Evolutionary conservation across 2,329 filamentous ascomycete genomes (phyloP).

Genomic region (Fusarium pseudograminearum): DNA sequence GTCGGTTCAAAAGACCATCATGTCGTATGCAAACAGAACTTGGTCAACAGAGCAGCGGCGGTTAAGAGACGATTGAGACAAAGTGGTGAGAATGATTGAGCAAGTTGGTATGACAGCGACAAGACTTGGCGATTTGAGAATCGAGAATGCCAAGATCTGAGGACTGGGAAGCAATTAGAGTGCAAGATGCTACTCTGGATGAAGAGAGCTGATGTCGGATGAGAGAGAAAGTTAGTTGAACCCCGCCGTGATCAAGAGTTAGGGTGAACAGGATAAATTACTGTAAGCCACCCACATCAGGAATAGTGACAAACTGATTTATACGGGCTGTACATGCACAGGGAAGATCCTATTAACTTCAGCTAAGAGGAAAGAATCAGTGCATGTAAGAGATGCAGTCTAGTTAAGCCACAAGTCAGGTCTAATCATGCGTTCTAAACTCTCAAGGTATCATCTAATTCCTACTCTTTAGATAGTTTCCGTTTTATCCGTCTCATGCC

Average conservation of each 20-base stretch:
- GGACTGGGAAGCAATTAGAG: neutral
- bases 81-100: conserved; percentile 34
- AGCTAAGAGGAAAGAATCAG: neutral
- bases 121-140: neutral
- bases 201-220: conserved; percentile 8
- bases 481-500: conserved; percentile 36
- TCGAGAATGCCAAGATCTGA: neutral
- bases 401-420: neutral
- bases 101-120: conserved; percentile 24
- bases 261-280: too few species aligned
- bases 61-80: neutral
- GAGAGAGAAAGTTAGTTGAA: neutral
- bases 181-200: neutral
- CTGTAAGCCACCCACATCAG: conserved; percentile 13
- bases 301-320: neutral
- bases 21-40: neutral
- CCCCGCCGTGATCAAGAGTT: conserved; percentile 7
- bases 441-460: neutral
- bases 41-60: neutral
- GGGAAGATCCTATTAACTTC: too few species aligned
- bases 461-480: neutral
- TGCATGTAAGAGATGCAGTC: neutral
- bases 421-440: neutral
- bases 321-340: neutral
- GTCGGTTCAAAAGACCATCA: conserved; percentile 12